Percentiles rank a stretch among this genome's conserved stretches.
Conservation (phyloP, 371 early-diverging fungal species). For the Actinomortierella wolfii region DNA sequence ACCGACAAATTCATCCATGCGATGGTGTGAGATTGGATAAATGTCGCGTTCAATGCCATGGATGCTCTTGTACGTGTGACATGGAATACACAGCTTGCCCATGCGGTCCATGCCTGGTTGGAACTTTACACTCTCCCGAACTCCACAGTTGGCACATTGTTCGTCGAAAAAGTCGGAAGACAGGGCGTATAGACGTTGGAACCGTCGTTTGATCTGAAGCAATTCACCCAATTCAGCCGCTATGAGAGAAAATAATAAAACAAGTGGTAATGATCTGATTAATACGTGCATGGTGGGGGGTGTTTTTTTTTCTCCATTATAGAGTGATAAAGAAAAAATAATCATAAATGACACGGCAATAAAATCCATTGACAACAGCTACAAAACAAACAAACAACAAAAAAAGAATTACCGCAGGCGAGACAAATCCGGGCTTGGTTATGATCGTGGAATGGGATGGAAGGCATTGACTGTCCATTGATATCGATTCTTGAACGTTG, state of each 20-base stretch:
- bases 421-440: constrained; percentile 20
- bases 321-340: neutral
- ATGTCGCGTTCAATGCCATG: neutral
- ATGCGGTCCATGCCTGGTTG: constrained; percentile 11
- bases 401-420: constrained; percentile 16
- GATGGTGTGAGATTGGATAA: constrained; percentile 5
- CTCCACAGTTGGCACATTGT: constrained; percentile 22
- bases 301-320: neutral
- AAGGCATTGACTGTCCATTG: constrained; percentile 12
- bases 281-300: neutral
- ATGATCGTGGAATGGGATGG: constrained; percentile 15
- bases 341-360: neutral
- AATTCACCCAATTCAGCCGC: constrained; percentile 14
- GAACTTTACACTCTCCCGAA: constrained; percentile 14
- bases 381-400: constrained; percentile 4
- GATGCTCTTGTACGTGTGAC: constrained; percentile 6
- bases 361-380: too few species aligned
- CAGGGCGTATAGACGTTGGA: constrained; percentile 24
- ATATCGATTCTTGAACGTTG: constrained; percentile 12
- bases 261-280: neutral
- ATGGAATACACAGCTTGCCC: constrained; percentile 11
- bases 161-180: constrained; percentile 4
- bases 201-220: constrained; percentile 23
- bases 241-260: neutral
- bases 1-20: constrained; percentile 1